Percentiles rank a stretch among this genome's conserved stretches.
Conservation (phyloP, 148 eudicot species). For the Salicornia ramosissima region DNA sequence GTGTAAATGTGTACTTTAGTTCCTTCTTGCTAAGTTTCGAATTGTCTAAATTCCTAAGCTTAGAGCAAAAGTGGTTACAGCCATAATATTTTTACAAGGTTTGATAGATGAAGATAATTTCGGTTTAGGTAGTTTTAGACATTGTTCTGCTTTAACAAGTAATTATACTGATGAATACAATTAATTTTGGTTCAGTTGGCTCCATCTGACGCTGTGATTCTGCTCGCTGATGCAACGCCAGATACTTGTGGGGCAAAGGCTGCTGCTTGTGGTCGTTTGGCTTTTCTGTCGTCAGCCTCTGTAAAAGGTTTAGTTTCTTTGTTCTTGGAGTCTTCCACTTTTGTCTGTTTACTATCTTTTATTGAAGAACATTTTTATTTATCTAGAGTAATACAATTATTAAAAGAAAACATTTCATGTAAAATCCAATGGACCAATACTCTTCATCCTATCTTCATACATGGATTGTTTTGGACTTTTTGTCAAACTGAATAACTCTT, state of each 20-base stretch:
- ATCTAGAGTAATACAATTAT: background rate
- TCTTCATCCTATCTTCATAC: too few relatives aligned
- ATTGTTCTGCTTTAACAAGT: conserved; percentile 21
- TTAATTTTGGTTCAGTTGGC: conserved; percentile 44
- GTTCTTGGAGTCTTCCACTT: background rate
- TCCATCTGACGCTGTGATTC: conserved; percentile 46
- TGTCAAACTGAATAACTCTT: too few relatives aligned
- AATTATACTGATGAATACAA: conserved; percentile 24
- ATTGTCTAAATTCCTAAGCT: conserved; percentile 13
- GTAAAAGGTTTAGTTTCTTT: conserved; percentile 48
- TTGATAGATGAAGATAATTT: conserved; percentile 16
- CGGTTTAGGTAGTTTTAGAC: conserved; percentile 28
- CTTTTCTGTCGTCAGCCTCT: conserved; percentile 64
- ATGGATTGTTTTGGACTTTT: too few relatives aligned
- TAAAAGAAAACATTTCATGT: too few relatives aligned
- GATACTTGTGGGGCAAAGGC: conserved; percentile 85
- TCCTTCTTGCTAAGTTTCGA: conserved; percentile 11
- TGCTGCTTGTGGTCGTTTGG: conserved; percentile 75
- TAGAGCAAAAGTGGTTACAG: background rate
- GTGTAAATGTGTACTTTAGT: conserved; percentile 43
- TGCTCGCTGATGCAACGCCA: conserved; percentile 55
- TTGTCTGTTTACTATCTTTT: background rate
- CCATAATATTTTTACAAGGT: background rate
- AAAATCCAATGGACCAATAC: too few relatives aligned
- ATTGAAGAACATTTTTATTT: background rate